Evolutionary conservation across 2,329 filamentous ascomycete genomes (phyloP), one percentile per base, ranked within the genome.

Genomic region (Sphaerostilbella broomeana): DNA sequence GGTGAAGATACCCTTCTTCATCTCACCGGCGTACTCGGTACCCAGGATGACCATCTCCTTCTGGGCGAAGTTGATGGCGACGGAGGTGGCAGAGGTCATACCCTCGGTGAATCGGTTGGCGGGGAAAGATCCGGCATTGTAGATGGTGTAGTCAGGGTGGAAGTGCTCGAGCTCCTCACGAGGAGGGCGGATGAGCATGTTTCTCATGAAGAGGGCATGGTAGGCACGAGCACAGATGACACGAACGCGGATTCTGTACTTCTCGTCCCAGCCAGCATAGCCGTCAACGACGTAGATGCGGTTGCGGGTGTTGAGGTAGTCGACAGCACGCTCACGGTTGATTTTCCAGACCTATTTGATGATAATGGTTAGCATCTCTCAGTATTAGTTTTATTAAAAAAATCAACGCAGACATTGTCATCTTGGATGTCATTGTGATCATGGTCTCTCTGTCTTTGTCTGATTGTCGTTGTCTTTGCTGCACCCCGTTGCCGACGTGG

Each of bases 41-140:
- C 92, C 92, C 42, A 98, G 81, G 63, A 98, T 98, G 54, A 98
- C 92, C 92, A 98, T 98, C 77, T 98, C 92, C 82, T 95, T 95
- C 62, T 95, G 89, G 61, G 84, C 85, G 58, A 98, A 98, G 81
- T 98, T 98, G 74, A 98, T 94, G 53, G 92, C 84, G 37, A 98
- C 90, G 7, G 92, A 98, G 37, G 92, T 98, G 47, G 87, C 86
- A 15, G 92, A 97, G 57, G 92, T 98, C 92, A 98, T 98, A 59
- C 92, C 89, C 65, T 88, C 86, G 45, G 92, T 98, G 71, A 83
- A 98, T 68, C 90, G 82, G 75, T 98, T 98, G 62, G 92, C 92
- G 32, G 92, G 92, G 84, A 98, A 98, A 47, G 86, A 86, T 53
- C 92, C 92, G 48, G 89, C 92, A 64, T 98, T 98, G 84, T 98